Evolutionary conservation across 2,329 filamentous ascomycete species (phyloP).

Genomic region (Colletotrichum lindemuthianum): DNA sequence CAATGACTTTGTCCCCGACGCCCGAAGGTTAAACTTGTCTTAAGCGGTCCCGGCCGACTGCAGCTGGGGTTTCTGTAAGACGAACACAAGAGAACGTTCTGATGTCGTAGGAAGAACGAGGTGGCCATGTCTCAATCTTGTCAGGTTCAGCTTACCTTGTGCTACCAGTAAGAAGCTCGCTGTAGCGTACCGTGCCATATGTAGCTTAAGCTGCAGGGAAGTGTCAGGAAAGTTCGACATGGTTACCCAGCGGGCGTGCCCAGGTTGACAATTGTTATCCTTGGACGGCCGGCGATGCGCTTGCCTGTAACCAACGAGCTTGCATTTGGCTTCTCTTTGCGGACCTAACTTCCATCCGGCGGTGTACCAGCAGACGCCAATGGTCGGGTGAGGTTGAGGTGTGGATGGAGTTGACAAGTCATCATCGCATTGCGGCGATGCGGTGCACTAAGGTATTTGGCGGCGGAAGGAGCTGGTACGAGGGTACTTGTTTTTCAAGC

Average conservation of each 20-base stretch:
- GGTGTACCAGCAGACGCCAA: conserved; percentile 16
- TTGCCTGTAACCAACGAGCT: conserved; percentile 1
- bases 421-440: conserved; percentile 2
- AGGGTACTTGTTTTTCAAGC: no score
- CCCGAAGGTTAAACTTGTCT: conserved; percentile 33
- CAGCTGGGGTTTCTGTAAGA: conserved; percentile 27
- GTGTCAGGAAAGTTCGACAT: no score
- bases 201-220: no score
- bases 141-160: no score
- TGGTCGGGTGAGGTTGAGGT: conserved; percentile 17
- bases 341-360: conserved; percentile 8
- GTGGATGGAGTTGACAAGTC: conserved; percentile 33
- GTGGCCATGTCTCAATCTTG: conserved; percentile 10
- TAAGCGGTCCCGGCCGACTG: conserved; percentile 34
- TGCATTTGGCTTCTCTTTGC: background rate
- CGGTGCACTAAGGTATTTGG: background rate
- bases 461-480: background rate
- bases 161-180: no score
- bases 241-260: no score
- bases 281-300: background rate
- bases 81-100: conserved; percentile 25
- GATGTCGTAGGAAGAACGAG: conserved; percentile 20
- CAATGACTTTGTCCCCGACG: conserved; percentile 34
- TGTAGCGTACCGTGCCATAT: no score
- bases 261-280: no score